These are phyloP conservation scores for Fusarium robinianum DNA, from an alignment of 2,329 filamentous ascomycete genomes.

Conservation along the genomic window DNA sequence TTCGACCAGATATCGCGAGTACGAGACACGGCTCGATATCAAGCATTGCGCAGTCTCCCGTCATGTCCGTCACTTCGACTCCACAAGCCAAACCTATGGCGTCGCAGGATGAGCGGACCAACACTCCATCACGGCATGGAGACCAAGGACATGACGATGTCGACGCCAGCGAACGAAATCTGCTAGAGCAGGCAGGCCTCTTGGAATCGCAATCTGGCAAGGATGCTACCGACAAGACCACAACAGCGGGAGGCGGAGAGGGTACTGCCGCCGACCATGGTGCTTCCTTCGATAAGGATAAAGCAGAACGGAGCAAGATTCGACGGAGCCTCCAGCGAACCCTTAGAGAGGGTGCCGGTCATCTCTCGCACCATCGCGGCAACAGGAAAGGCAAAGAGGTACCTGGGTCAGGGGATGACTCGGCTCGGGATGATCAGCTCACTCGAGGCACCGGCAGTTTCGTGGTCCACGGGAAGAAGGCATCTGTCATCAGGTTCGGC, in stretches of 20 bases:
- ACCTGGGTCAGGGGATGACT: slow-evolving; percentile 43
- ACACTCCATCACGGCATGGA: slow-evolving; percentile 22
- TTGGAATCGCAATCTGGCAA: slow-evolving; percentile 49
- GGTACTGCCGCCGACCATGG: slow-evolving; percentile 38
- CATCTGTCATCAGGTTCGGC: slow-evolving; percentile 94
- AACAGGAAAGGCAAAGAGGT: slow-evolving; percentile 75
- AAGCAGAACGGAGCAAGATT: slow-evolving; percentile 67
- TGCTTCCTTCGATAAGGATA: slow-evolving; percentile 50
- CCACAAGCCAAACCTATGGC: slow-evolving; percentile 24
- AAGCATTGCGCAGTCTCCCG: slow-evolving; percentile 38
- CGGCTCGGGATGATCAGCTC: slow-evolving; percentile 66
- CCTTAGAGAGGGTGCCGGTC: slow-evolving; percentile 76
- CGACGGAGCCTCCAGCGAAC: slow-evolving; percentile 89
- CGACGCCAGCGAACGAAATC: slow-evolving; percentile 69
- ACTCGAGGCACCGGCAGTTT: slow-evolving; percentile 84
- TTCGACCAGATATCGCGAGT: slow-evolving; percentile 29
- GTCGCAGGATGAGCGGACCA: slow-evolving; percentile 27
- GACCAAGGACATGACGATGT: slow-evolving; percentile 49
- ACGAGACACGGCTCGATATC: slow-evolving; percentile 41
- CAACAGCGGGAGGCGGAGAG: slow-evolving; percentile 42
- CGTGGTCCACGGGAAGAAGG: slow-evolving; percentile 96
- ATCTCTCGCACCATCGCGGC: slow-evolving; percentile 69
- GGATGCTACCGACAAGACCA: slow-evolving; percentile 42
- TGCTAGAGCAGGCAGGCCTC: slow-evolving; percentile 70
- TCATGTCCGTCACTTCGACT: slow-evolving; percentile 32